Evolutionary conservation across 192 early-diverging fungal genomes (phyloP).

Genomic region (Coemansia sp.): DNA sequence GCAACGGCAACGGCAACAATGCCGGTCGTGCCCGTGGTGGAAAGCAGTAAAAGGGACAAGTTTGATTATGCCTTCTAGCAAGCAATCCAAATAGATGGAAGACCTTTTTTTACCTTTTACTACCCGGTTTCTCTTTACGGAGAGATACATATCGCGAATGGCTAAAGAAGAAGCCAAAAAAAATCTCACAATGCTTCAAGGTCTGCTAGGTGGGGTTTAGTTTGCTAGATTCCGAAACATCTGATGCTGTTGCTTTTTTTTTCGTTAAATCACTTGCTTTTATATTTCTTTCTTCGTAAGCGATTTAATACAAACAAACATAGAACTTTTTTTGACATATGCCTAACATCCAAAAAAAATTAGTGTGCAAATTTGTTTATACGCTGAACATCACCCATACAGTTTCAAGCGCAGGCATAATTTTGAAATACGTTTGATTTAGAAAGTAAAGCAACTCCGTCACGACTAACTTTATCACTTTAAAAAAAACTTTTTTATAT

Average conservation of each 20-base stretch:
- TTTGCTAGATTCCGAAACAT: background rate
- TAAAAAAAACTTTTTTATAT: background rate
- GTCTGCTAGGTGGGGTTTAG: background rate
- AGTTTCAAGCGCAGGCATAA: too few species aligned
- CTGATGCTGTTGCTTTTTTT: background rate
- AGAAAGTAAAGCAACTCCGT: too few species aligned
- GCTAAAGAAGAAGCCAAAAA: background rate
- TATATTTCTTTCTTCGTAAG: background rate
- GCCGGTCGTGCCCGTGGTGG: slow-evolving; percentile 19
- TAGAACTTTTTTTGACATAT: too few species aligned
- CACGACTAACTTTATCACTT: too few species aligned
- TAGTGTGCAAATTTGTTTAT: too few species aligned
- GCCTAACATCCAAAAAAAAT: too few species aligned
- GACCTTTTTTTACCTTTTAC: background rate
- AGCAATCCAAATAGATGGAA: background rate
- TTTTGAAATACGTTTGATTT: too few species aligned
- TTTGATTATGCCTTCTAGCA: too few species aligned
- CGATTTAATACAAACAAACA: background rate
- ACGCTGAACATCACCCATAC: too few species aligned
- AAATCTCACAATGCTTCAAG: background rate
- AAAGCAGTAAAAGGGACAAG: slow-evolving; percentile 33
- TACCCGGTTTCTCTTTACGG: background rate
- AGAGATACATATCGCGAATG: background rate
- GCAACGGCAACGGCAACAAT: slow-evolving; percentile 7
- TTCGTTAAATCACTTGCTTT: too few species aligned